Percentiles rank a stretch among this genome's conserved stretches.
These are phyloP conservation scores for Tritrichomonas foetus DNA, from an alignment of 208 protist genomes.

Conservation along the genomic window DNA sequence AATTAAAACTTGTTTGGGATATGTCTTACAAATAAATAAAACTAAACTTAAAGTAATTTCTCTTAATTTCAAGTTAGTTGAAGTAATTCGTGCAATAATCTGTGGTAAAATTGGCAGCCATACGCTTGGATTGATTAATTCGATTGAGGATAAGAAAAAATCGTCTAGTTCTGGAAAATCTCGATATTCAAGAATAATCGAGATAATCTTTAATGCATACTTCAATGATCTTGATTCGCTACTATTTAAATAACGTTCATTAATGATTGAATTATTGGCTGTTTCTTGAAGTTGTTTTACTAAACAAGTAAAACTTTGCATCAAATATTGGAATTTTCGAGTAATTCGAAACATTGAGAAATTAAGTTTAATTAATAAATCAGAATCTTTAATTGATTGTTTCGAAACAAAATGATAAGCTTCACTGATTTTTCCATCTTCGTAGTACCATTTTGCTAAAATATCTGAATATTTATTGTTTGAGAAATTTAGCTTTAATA, in stretches of 20 bases:
- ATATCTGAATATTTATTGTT: too few species aligned
- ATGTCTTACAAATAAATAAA: not conserved
- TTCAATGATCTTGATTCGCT: not conserved
- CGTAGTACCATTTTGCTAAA: too few species aligned
- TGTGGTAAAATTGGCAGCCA: not conserved
- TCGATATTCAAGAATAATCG: not conserved
- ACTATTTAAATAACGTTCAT: not conserved
- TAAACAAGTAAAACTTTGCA: not conserved
- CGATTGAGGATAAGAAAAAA: not conserved
- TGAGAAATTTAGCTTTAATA: too few species aligned
- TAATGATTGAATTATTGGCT: not conserved
- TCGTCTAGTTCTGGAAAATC: not conserved
- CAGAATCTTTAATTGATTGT: too few species aligned
- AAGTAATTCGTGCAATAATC: not conserved
- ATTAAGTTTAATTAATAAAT: too few species aligned
- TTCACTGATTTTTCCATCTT: too few species aligned
- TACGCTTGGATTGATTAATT: not conserved
- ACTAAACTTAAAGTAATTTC: not conserved
- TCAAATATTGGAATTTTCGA: not conserved
- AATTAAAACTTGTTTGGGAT: not conserved
- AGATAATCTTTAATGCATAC: not conserved
- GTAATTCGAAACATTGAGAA: too few species aligned
- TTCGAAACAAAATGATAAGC: too few species aligned
- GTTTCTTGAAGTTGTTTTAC: not conserved
- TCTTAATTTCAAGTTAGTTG: not conserved